Conservation (phyloP, 768 basidiomycete genomes). For the Lepiota brunneoincarnata region DNA sequence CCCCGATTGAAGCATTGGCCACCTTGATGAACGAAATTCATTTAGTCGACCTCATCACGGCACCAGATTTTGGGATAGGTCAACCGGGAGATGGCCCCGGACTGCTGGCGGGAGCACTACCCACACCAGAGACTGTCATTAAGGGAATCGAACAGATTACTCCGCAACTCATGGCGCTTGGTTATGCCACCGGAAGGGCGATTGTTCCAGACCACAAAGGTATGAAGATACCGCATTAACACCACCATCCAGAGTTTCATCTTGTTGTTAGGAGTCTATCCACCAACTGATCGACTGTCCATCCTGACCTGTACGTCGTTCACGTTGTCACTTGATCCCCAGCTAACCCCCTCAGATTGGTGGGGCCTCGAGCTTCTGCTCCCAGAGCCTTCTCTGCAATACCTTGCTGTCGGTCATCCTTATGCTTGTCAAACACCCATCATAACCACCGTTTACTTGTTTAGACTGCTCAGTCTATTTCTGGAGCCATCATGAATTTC, state of each 20-base stretch:
- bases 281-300: constrained; percentile 75
- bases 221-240: constrained; percentile 11
- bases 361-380: constrained; percentile 84
- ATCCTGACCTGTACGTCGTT: constrained; percentile 67
- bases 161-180: constrained; percentile 73
- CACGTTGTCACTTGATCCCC: neutral
- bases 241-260: neutral
- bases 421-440: neutral
- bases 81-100: constrained; percentile 69
- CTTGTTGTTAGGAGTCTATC: constrained; percentile 49
- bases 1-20: constrained; percentile 49
- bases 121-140: constrained; percentile 69
- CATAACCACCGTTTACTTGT: neutral
- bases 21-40: constrained; percentile 57
- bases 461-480: constrained; percentile 58
- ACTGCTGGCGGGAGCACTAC: constrained; percentile 70
- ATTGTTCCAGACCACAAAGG: constrained; percentile 68
- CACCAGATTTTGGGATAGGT: constrained; percentile 70
- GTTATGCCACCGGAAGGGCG: constrained; percentile 69
- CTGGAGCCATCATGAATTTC: constrained; percentile 66
- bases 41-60: constrained; percentile 54
- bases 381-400: constrained; percentile 64
- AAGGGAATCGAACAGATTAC: constrained; percentile 70
- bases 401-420: constrained; percentile 49
- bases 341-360: constrained; percentile 57